Evolutionary conservation across 257 asterid species (phyloP).

Genomic region (Striga asiatica): DNA sequence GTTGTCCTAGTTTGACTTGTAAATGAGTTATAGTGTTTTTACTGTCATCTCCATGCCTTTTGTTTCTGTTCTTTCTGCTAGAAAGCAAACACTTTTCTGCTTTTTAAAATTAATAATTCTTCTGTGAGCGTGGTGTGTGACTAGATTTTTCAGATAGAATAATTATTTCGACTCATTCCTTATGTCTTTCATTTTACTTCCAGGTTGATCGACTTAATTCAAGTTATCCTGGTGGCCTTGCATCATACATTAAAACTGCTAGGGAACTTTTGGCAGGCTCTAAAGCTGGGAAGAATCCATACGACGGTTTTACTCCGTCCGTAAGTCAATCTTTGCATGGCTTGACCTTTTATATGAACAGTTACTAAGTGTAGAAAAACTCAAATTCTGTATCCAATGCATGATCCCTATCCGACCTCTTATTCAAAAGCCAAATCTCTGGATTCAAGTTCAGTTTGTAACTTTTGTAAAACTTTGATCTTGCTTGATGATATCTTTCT

Average conservation of each 20-base stretch:
- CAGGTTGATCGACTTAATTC: slow-evolving; percentile 74
- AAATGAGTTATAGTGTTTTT: neutral
- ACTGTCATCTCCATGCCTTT: neutral
- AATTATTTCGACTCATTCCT: neutral
- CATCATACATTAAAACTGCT: slow-evolving; percentile 72
- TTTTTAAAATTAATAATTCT: neutral
- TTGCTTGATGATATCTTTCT: neutral
- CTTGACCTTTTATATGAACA: slow-evolving; percentile 3
- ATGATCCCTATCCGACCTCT: too few relatives aligned
- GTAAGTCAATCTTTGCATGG: slow-evolving; percentile 41
- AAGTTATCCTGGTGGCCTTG: slow-evolving; percentile 86
- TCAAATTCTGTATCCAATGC: too few relatives aligned
- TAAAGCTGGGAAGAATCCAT: slow-evolving; percentile 91
- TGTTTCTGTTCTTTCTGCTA: neutral
- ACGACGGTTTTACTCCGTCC: slow-evolving; percentile 90
- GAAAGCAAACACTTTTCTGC: neutral
- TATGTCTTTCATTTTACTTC: slow-evolving; percentile 10
- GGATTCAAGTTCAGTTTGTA: neutral
- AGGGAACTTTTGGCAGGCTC: slow-evolving; percentile 91
- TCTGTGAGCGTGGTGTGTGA: neutral
- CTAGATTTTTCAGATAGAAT: neutral
- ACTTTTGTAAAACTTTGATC: slow-evolving; percentile 3
- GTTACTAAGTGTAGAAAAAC: neutral
- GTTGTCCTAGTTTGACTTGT: neutral
- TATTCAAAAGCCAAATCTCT: too few relatives aligned